These are phyloP conservation scores for Triticum monococcum DNA, from an alignment of 176 grass and related monocot species.

Conservation along the genomic window DNA sequence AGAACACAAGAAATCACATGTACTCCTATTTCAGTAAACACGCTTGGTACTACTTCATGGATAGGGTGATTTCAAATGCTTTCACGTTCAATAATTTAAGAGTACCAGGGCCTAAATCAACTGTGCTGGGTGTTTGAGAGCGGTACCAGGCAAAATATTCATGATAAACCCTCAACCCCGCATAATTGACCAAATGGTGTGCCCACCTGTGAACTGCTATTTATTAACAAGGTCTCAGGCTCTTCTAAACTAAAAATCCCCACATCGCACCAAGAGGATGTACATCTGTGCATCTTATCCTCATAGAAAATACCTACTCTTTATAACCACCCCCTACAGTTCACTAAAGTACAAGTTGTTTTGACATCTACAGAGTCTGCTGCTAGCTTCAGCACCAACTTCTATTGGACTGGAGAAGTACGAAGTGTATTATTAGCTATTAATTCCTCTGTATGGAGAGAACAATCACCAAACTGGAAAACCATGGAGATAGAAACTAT, in stretches of 20 bases:
- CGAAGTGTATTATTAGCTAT: not conserved
- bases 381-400: not conserved
- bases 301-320: not conserved
- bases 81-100: not conserved
- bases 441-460: not conserved
- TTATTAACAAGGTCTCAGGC: not conserved
- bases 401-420: not conserved
- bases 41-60: not conserved
- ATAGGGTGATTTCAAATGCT: slow-evolving; percentile 21
- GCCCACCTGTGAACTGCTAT: not conserved
- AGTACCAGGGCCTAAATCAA: slow-evolving; percentile 4
- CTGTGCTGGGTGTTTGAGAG: not conserved
- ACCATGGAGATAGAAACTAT: not conserved
- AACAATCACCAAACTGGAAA: not conserved
- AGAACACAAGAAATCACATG: not conserved
- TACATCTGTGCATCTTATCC: not conserved
- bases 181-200: not conserved
- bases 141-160: not conserved
- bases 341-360: not conserved
- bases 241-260: not conserved
- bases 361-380: not conserved
- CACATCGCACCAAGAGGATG: not conserved
- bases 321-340: not conserved
- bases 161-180: not conserved
- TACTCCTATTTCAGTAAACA: not conserved